Conservation (phyloP, 768 basidiomycete genomes). For the Sarcodon aspratus region DNA sequence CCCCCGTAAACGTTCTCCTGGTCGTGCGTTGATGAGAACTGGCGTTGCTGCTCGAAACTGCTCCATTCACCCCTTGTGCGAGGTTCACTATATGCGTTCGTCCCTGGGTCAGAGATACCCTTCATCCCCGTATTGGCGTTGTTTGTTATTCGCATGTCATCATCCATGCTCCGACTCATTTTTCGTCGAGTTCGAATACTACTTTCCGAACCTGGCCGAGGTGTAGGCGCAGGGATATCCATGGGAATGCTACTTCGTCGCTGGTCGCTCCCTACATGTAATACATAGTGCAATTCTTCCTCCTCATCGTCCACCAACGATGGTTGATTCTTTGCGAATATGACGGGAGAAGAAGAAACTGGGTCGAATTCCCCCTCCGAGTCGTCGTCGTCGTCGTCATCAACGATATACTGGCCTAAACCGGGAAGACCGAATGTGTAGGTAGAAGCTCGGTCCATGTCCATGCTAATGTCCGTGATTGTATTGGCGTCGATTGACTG, state of each 20-base stretch:
- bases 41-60: conserved; percentile 29
- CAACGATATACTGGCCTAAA: neutral
- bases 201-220: conserved; percentile 34
- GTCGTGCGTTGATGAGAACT: conserved; percentile 9
- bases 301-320: conserved; percentile 32
- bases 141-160: conserved; percentile 18
- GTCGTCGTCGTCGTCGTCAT: neutral
- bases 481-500: conserved; percentile 11
- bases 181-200: conserved; percentile 37
- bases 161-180: conserved; percentile 50
- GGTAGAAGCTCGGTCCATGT: conserved; percentile 29
- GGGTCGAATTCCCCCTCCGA: neutral
- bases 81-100: conserved; percentile 37
- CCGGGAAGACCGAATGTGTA: conserved; percentile 1
- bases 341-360: neutral
- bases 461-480: conserved; percentile 41
- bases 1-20: conserved; percentile 20
- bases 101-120: conserved; percentile 3
- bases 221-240: conserved; percentile 33
- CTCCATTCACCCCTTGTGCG: conserved; percentile 37
- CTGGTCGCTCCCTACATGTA: neutral
- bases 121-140: neutral
- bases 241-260: conserved; percentile 54
- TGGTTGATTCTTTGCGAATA: neutral
- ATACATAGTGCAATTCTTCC: neutral